These are phyloP conservation scores for Mortierella claussenii DNA, from an alignment of 192 early-diverging fungal genomes.

Conservation along the genomic window DNA sequence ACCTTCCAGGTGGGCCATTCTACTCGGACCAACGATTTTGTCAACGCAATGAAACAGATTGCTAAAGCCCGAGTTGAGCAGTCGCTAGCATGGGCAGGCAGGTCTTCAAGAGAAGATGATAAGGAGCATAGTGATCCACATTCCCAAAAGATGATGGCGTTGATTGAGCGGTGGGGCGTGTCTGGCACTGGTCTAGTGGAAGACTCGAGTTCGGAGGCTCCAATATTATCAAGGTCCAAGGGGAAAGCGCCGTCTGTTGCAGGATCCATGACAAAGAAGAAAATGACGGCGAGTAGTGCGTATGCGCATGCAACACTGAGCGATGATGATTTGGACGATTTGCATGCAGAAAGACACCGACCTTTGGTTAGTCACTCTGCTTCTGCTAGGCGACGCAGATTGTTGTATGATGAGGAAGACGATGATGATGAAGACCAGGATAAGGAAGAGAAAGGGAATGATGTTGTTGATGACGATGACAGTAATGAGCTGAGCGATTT, in stretches of 20 bases:
- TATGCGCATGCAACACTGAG: neutral
- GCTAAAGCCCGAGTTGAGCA: constrained; percentile 6
- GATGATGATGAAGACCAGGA: constrained; percentile 4
- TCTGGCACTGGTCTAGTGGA: constrained; percentile 5
- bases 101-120: neutral
- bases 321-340: constrained; percentile 8
- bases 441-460: no score
- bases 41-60: constrained; percentile 7
- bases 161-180: constrained; percentile 16
- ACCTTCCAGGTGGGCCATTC: constrained; percentile 25
- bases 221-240: neutral
- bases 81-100: neutral
- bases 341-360: neutral
- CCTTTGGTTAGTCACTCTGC: neutral
- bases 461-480: neutral
- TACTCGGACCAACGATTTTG: constrained; percentile 17
- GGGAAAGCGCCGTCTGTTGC: neutral
- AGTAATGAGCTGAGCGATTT: neutral
- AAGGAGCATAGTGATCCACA: constrained; percentile 8
- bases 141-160: constrained; percentile 17
- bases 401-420: neutral
- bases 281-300: neutral
- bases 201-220: neutral
- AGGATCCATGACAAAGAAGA: neutral
- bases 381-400: neutral